Evolutionary conservation across 495 filamentous ascomycete species (phyloP), one percentile per base, ranked within the genome.

Genomic region (Pyrenopolyporus hunteri): DNA sequence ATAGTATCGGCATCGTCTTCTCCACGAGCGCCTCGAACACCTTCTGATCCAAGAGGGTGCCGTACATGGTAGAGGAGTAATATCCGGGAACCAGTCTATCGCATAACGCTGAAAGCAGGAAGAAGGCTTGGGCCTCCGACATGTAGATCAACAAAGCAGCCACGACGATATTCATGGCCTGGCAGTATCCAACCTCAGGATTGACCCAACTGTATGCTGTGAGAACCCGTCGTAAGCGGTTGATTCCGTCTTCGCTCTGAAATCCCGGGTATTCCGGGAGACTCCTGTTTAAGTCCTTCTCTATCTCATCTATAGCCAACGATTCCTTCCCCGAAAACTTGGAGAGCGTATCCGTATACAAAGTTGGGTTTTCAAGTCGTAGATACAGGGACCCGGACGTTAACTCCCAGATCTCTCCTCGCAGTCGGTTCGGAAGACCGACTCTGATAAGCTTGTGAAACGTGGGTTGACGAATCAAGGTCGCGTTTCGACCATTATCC

Each of bases 151-250:
- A 81, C 48, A 98, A 73, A 6, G 94, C 94, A 13, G 94, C 94
- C 5, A 96, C 93, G 13, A 98, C 94, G 59, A 98, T 98, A 70
- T 98, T 98, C 94, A 98, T 98, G 17, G 94, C 94, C 73, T 98
- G 94, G 71, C 94, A 98, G 72, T 98, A 98, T 20, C 94, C 94
- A 32, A 98, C 92, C 58, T 96, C 90, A 40, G 90, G 84, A 67
- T 98, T 92, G 17, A 84, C 89, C 94, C 94, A 98, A 73, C 91
- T 96, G 74, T 98, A 98, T 9, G 94, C 94, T 3, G 92, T 96
- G 22, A 98, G 80, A 20, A 98, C 94, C 43, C 93, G 80, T 36
- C 94, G 84, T 48, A 98, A 80, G 9, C 94, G 85, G 16, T 87
- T 91, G 64, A 98, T 98, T 6, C 94, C 94, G 67, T 97, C 92